Conservation (phyloP, 305 asterid species). For the Coffea humblotiana region DNA sequence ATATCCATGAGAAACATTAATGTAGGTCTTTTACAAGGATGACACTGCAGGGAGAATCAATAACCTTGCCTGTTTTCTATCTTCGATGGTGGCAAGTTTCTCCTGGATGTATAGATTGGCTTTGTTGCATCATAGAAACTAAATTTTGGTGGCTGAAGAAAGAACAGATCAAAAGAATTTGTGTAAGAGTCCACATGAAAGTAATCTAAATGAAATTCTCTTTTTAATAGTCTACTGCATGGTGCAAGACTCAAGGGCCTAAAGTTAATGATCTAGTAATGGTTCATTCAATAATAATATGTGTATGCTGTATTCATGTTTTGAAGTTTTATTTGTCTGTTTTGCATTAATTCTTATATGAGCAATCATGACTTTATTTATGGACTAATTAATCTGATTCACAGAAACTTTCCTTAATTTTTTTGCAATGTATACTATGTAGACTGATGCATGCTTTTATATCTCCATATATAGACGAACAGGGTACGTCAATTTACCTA, state of each 20-base stretch:
- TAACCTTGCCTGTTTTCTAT: slow-evolving; percentile 91
- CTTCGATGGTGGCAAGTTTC: slow-evolving; percentile 95
- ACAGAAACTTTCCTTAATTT: neutral
- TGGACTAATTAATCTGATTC: neutral
- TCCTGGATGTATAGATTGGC: slow-evolving; percentile 91
- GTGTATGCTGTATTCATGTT: neutral
- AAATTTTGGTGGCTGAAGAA: slow-evolving; percentile 84
- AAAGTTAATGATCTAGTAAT: neutral
- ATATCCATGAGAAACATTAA: neutral
- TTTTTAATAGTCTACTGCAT: neutral
- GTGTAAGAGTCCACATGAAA: neutral
- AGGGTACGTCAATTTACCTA: neutral
- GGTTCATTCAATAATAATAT: neutral
- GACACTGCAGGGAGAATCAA: slow-evolving; percentile 1
- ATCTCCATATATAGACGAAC: neutral
- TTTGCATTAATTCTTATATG: slow-evolving; percentile 1
- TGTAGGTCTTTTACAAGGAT: neutral
- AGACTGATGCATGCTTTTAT: neutral
- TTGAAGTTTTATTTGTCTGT: neutral
- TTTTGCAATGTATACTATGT: neutral
- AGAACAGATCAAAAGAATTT: slow-evolving; percentile 8
- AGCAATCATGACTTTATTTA: neutral
- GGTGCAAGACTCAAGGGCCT: neutral
- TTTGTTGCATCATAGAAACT: slow-evolving; percentile 93
- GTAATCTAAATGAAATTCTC: neutral